These are phyloP conservation scores for Chalciporus sphaerocephalus DNA, from an alignment of 768 basidiomycete genomes.

Conservation along the genomic window DNA sequence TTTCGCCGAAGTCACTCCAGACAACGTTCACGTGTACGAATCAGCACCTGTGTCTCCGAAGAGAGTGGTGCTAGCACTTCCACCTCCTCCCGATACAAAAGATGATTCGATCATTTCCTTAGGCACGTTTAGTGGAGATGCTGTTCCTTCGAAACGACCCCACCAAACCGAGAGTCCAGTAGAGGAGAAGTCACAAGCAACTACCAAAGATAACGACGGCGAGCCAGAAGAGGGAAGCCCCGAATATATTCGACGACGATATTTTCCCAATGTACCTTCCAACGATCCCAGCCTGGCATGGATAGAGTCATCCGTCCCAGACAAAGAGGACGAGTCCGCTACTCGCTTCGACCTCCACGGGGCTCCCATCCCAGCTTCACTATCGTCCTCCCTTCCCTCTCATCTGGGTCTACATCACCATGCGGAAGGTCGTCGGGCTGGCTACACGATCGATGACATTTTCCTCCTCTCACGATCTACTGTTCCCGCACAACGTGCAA, in stretches of 20 bases:
- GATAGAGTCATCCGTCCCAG: constrained; percentile 44
- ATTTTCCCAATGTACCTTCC: constrained; percentile 68
- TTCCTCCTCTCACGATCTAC: constrained; percentile 76
- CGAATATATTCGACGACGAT: constrained; percentile 77
- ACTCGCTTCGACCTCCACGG: constrained; percentile 77
- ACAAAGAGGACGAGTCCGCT: constrained; percentile 24
- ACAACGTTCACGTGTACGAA: constrained; percentile 80
- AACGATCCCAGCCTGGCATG: constrained; percentile 77
- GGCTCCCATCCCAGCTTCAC: constrained; percentile 51
- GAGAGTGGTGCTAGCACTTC: constrained; percentile 51
- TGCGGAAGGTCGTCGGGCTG: constrained; percentile 69
- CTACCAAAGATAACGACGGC: neutral
- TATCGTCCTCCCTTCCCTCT: constrained; percentile 62
- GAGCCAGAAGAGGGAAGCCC: constrained; percentile 68
- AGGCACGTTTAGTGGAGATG: constrained; percentile 35
- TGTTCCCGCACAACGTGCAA: constrained; percentile 76
- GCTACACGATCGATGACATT: constrained; percentile 85
- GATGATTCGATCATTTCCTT: constrained; percentile 32
- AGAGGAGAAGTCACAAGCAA: neutral
- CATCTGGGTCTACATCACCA: constrained; percentile 91
- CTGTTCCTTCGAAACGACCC: constrained; percentile 11
- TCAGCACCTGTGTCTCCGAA: constrained; percentile 78
- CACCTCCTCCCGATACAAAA: constrained; percentile 31
- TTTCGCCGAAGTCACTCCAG: constrained; percentile 69
- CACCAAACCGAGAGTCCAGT: constrained; percentile 2